Evolutionary conservation across 495 filamentous ascomycete genomes (phyloP).

Genomic region (Penicillium argentinense): DNA sequence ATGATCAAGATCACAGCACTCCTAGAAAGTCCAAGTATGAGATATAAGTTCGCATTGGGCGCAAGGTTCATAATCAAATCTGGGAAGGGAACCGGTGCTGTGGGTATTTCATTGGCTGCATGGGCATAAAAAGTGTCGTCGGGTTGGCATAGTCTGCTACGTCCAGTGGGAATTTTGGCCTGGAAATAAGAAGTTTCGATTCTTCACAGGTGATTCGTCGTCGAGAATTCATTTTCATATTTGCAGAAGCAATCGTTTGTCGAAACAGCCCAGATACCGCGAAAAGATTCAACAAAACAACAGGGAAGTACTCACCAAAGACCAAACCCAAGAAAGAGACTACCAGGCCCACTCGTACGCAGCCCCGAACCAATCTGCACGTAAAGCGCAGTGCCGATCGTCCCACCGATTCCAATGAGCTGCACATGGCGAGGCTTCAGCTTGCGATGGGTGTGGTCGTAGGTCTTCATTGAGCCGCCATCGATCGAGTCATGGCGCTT

Average conservation of each 20-base stretch:
- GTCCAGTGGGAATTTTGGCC: no score
- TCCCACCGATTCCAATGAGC: conserved; percentile 74
- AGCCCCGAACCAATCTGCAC: conserved; percentile 70
- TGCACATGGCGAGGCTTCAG: conserved; percentile 68
- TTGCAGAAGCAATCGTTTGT: no score
- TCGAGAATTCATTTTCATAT: no score
- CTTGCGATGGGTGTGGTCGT: conserved; percentile 55
- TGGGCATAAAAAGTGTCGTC: no score
- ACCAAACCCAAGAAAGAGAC: conserved; percentile 71
- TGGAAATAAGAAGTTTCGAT: no score
- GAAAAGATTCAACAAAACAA: neutral
- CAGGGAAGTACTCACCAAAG: conserved; percentile 29
- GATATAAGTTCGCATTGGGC: conserved; percentile 12
- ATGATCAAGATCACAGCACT: conserved; percentile 68
- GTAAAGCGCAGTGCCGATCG: conserved; percentile 79
- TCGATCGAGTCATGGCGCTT: conserved; percentile 24
- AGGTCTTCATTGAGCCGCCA: conserved; percentile 27
- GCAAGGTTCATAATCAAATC: no score
- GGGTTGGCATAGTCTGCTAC: no score
- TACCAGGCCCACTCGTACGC: conserved; percentile 70
- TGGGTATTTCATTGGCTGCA: no score
- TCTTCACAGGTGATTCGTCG: no score
- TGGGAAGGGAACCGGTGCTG: no score
- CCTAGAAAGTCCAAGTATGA: conserved; percentile 46
- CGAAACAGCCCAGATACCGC: neutral